These are phyloP conservation scores for Paratrypanosoma confusum DNA, from an alignment of 208 protist genomes.

Conservation along the genomic window DNA sequence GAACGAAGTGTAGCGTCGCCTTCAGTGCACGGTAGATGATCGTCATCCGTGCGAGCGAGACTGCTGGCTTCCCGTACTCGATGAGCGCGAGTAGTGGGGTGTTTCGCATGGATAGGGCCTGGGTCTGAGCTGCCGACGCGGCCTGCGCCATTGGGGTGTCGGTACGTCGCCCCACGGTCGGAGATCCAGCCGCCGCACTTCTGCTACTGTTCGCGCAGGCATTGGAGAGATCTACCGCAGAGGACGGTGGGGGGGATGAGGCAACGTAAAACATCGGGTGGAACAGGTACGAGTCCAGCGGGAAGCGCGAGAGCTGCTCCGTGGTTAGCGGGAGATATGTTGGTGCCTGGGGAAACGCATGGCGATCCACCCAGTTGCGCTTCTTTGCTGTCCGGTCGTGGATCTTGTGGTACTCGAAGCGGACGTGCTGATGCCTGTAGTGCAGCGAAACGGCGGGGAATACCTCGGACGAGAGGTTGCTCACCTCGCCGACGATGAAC, in stretches of 20 bases:
- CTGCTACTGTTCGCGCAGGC: neutral
- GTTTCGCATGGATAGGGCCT: no score
- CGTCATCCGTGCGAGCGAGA: slow-evolving; percentile 39
- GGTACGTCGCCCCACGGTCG: neutral
- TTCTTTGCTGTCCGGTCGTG: slow-evolving; percentile 42
- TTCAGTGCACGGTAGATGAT: slow-evolving; percentile 53
- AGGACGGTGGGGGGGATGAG: neutral
- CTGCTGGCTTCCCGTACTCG: no score
- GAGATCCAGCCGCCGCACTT: neutral
- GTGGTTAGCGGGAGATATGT: slow-evolving; percentile 40
- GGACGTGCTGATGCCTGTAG: slow-evolving; percentile 87
- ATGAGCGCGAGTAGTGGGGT: no score
- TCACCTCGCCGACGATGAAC: slow-evolving; percentile 75
- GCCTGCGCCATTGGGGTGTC: slow-evolving; percentile 1
- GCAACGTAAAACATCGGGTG: slow-evolving; percentile 35
- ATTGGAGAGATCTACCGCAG: neutral
- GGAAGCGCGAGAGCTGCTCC: slow-evolving; percentile 32
- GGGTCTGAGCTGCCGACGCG: neutral
- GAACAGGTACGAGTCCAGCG: slow-evolving; percentile 69
- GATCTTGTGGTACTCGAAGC: slow-evolving; percentile 78
- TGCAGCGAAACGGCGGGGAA: slow-evolving; percentile 87
- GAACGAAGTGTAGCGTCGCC: slow-evolving; percentile 51
- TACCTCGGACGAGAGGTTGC: slow-evolving; percentile 75
- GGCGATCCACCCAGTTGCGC: slow-evolving; percentile 55
- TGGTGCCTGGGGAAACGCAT: slow-evolving; percentile 41